Conservation (phyloP, 2,329 filamentous ascomycete genomes). For the Cordyceps pruinosa region DNA sequence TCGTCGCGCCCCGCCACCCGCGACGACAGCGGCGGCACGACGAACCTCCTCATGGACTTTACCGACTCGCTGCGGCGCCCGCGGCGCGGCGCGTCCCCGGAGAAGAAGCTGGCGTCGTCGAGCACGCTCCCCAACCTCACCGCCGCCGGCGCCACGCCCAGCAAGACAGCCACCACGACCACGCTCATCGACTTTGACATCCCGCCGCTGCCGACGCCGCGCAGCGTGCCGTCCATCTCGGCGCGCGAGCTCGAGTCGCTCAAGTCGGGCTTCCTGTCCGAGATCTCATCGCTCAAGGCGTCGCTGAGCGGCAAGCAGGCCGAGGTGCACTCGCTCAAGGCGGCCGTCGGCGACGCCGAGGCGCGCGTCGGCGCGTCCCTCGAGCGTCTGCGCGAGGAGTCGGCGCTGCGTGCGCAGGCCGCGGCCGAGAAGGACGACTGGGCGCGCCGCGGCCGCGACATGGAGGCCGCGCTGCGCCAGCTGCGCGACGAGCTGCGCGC, state of each 20-base stretch:
- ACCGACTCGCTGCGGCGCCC: slow-evolving; percentile 61
- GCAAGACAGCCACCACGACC: slow-evolving; percentile 42
- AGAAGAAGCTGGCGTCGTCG: slow-evolving; percentile 28
- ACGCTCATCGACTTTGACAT: slow-evolving; percentile 75
- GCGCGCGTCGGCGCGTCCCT: slow-evolving; percentile 80
- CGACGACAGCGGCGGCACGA: slow-evolving; percentile 52
- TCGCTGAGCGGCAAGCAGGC: slow-evolving; percentile 89
- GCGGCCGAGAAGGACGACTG: slow-evolving; percentile 71
- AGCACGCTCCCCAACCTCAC: slow-evolving; percentile 23
- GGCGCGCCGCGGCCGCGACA: slow-evolving; percentile 78
- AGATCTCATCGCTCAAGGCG: slow-evolving; percentile 90
- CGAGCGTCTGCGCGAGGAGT: slow-evolving; percentile 76
- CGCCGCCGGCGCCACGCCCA: slow-evolving; percentile 37
- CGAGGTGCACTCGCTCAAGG: slow-evolving; percentile 79
- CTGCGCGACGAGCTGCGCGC: slow-evolving; percentile 76
- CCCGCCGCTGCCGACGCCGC: slow-evolving; percentile 85
- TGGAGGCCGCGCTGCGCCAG: slow-evolving; percentile 72
- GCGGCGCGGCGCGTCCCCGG: slow-evolving; percentile 39
- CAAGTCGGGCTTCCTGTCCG: slow-evolving; percentile 83
- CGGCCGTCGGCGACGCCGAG: slow-evolving; percentile 83
- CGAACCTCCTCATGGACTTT: slow-evolving; percentile 80
- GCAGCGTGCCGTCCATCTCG: slow-evolving; percentile 84
- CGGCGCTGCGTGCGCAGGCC: slow-evolving; percentile 61
- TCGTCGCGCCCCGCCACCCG: slow-evolving; percentile 27
- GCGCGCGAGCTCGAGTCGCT: slow-evolving; percentile 87